Evolutionary conservation across 2,329 filamentous ascomycete genomes (phyloP), one percentile per base, ranked within the genome.

Genomic region (Trichoderma arundinaceum): DNA sequence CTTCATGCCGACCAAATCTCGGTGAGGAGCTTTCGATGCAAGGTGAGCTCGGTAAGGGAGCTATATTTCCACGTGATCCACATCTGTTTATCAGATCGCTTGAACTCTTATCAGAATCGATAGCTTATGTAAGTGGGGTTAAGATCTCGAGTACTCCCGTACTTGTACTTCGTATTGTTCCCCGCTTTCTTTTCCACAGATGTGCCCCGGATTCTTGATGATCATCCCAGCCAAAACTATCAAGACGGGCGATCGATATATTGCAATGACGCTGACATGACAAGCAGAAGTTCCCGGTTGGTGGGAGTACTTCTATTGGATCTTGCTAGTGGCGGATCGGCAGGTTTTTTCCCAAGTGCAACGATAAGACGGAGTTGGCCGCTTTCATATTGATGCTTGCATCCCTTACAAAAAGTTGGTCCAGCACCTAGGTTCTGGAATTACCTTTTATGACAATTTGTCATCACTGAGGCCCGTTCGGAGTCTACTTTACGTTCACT

Each of bases 221-320:
- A 64, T 56, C 41, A 41, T 64, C 61, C 35, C 46, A 41, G 53
- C 49, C 43, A 57, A 49, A 51, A 43, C 61, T 57, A 32, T 64
- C 33, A 33, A 17, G 41, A 49, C 51, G 33, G 51, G 41, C 52
- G 61, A 64, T 64, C 52, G 61, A 57, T 57, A 41, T 56, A 43
- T 43, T 57, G 61, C 52, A 33, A 65, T 65, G 62, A 65, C 62
- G 62, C 54, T 59, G 22, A 52, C 38, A 59, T 65, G 62, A 65
- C 46, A 43, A 59, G 53, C 53, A 51, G 15, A 43, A 22, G 13
- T 51, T 19, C 33, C 39, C 44, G 43, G 48, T 49, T 65, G 54
- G 54, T 38, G 28, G 39, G 7, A 35, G 32, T 9, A 46, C 10
- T 38, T 9, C 2, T 15, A 28, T 43, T 54, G 60, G 17, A 46